A percentile compares a stretch with the other conserved stretches of the same genome.
Conservation (phyloP, 1,139 yeast genomes). For the Blastobotrys apis region DNA sequence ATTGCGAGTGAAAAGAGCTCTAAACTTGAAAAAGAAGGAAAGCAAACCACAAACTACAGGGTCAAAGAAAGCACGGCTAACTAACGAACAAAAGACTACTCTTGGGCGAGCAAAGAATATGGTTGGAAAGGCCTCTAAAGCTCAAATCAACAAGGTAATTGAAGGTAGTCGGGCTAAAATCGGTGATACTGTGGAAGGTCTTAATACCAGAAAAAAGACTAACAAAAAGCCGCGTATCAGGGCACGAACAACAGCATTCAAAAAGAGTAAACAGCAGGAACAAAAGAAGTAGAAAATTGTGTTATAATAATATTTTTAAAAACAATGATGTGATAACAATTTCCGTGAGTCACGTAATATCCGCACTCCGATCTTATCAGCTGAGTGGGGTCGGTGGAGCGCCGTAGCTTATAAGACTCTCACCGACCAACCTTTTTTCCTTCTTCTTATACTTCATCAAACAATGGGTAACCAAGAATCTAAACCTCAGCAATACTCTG, state of each 20-base stretch:
- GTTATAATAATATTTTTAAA: no score
- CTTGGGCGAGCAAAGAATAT: slow-evolving; percentile 74
- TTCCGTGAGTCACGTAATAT: no score
- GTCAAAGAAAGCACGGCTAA: slow-evolving; percentile 25
- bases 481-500: slow-evolving; percentile 1
- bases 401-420: no score
- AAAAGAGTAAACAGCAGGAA: slow-evolving; percentile 27
- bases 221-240: slow-evolving; percentile 66
- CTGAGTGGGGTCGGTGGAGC: no score
- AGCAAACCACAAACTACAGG: slow-evolving; percentile 28
- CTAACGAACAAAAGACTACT: slow-evolving; percentile 57
- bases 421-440: background rate
- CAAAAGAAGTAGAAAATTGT: background rate
- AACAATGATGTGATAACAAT: no score
- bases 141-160: slow-evolving; percentile 53
- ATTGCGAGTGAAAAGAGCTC: slow-evolving; percentile 77
- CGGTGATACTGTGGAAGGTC: slow-evolving; percentile 48
- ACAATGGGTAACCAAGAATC: slow-evolving; percentile 12
- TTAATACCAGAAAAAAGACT: slow-evolving; percentile 21
- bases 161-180: slow-evolving; percentile 84
- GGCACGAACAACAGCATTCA: slow-evolving; percentile 59
- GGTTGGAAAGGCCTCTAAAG: slow-evolving; percentile 76
- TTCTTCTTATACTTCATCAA: no score
- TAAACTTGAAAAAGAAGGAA: slow-evolving; percentile 49
- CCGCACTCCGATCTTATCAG: no score